These are phyloP conservation scores for Diaporthe sp. DNA, from an alignment of 2,329 filamentous ascomycete species.

Conservation along the genomic window DNA sequence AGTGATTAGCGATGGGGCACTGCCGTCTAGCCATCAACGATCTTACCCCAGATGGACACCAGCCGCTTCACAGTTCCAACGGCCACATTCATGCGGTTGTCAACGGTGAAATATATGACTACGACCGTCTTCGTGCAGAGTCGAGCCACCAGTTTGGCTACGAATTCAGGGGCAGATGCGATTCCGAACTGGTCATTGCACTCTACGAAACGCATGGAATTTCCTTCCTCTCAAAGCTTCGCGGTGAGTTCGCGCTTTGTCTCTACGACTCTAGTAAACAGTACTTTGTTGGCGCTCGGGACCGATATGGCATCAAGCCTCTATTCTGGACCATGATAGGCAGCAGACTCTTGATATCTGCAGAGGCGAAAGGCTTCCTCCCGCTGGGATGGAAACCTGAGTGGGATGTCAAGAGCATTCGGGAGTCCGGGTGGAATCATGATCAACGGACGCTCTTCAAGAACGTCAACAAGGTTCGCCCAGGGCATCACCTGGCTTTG, in stretches of 20 bases:
- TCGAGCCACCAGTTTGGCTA: constrained; percentile 55
- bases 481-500: constrained; percentile 59
- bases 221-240: constrained; percentile 55
- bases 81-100: constrained; percentile 67
- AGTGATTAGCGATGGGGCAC: constrained; percentile 57
- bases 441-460: constrained; percentile 65
- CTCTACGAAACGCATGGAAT: constrained; percentile 64
- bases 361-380: constrained; percentile 68
- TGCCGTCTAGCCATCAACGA: constrained; percentile 68
- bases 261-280: constrained; percentile 62
- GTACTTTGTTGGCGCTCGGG: constrained; percentile 62
- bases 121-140: constrained; percentile 58
- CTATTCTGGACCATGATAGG: constrained; percentile 63
- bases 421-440: constrained; percentile 58
- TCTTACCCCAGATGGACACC: constrained; percentile 59
- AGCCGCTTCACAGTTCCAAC: constrained; percentile 59
- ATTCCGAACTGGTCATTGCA: constrained; percentile 67
- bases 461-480: constrained; percentile 59
- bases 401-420: constrained; percentile 65
- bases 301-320: constrained; percentile 71
- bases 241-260: constrained; percentile 69
- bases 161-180: constrained; percentile 60
- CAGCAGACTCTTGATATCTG: constrained; percentile 60
- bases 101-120: constrained; percentile 72
- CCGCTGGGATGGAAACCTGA: constrained; percentile 64